Conservation (phyloP, 1,284 basidiomycete species). For the Fomitopsis palustris region DNA sequence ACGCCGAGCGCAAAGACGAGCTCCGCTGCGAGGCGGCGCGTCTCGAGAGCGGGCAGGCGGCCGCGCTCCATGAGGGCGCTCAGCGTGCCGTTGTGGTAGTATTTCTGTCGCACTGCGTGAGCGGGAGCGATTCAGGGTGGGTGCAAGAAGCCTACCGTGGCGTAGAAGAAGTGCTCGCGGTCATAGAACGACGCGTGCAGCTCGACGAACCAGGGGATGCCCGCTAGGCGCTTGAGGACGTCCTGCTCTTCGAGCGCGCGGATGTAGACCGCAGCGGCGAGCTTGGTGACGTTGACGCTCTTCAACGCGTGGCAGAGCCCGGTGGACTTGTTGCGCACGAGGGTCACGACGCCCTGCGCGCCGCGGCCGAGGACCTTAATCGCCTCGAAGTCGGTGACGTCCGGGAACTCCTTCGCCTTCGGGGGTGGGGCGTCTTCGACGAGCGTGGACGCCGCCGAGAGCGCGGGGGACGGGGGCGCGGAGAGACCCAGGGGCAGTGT, state of each 20-base stretch:
- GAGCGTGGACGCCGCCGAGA: not conserved
- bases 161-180: slow-evolving; percentile 29
- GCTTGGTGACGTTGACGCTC: slow-evolving; percentile 15
- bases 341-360: slow-evolving; percentile 24
- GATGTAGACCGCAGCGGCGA: not conserved
- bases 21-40: slow-evolving; percentile 23
- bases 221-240: slow-evolving; percentile 11
- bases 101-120: slow-evolving; percentile 14
- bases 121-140: not conserved
- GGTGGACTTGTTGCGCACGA: slow-evolving; percentile 20
- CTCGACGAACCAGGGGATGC: slow-evolving; percentile 13
- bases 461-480: not conserved
- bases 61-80: slow-evolving; percentile 14
- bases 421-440: not conserved
- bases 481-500: not conserved
- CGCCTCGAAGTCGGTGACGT: slow-evolving; percentile 17
- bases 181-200: slow-evolving; percentile 26
- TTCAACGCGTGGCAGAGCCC: slow-evolving; percentile 22
- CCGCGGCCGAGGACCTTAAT: slow-evolving; percentile 24
- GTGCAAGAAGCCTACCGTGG: slow-evolving; percentile 17
- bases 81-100: slow-evolving; percentile 20
- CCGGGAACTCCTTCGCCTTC: not conserved
- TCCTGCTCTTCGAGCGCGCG: slow-evolving; percentile 19
- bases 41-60: slow-evolving; percentile 9
- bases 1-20: slow-evolving; percentile 18